These are phyloP conservation scores for Phaeosphaeriaceae sp. DNA, from an alignment of 2,329 filamentous ascomycete species.

Conservation along the genomic window DNA sequence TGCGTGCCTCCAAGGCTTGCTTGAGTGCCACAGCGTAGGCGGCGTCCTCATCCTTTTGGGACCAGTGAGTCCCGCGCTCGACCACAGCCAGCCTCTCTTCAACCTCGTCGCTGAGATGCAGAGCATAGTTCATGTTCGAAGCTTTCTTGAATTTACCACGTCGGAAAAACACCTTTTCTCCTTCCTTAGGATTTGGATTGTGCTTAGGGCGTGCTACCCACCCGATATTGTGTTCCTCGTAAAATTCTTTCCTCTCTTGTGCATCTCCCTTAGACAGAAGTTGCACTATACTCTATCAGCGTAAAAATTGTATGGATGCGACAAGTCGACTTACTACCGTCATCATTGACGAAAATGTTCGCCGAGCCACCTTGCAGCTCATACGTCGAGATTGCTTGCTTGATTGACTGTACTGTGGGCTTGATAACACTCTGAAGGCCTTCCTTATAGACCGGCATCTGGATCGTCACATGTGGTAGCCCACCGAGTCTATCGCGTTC, in stretches of 20 bases:
- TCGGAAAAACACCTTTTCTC: constrained; percentile 30
- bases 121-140: constrained; percentile 77
- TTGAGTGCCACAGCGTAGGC: constrained; percentile 53
- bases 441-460: constrained; percentile 89
- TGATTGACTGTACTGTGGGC: constrained; percentile 78
- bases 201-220: constrained; percentile 58
- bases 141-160: constrained; percentile 55
- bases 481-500: constrained; percentile 59
- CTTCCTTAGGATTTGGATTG: constrained; percentile 28
- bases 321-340: constrained; percentile 54
- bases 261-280: constrained; percentile 58
- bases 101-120: constrained; percentile 66
- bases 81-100: constrained; percentile 62
- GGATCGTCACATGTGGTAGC: constrained; percentile 75
- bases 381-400: constrained; percentile 65
- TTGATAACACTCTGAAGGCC: constrained; percentile 76
- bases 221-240: constrained; percentile 58
- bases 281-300: constrained; percentile 54
- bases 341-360: constrained; percentile 72
- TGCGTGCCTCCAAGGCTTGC: constrained; percentile 68
- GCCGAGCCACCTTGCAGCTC: constrained; percentile 67
- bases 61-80: constrained; percentile 28
- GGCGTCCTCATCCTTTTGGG: constrained; percentile 45
- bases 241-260: constrained; percentile 54
- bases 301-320: neutral